Evolutionary conservation across 1,284 basidiomycete species (phyloP).

Genomic region (Cystobasidium pallidum): DNA sequence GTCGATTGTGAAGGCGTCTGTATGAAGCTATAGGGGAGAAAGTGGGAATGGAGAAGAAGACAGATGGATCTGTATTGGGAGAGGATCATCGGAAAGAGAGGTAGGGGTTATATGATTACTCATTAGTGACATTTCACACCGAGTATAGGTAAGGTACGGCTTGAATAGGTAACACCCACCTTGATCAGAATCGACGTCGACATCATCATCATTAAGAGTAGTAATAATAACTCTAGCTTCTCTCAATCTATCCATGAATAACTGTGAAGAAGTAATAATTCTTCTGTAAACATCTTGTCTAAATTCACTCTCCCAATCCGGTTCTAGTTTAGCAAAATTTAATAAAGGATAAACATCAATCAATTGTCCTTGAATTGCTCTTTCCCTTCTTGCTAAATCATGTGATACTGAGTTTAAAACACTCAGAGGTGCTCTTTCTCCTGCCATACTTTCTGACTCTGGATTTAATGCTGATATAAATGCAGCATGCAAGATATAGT

Average conservation of each 20-base stretch:
- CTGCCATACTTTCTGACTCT: constrained; percentile 37
- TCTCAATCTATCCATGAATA: constrained; percentile 16
- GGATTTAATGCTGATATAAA: constrained; percentile 50
- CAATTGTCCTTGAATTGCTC: constrained; percentile 55
- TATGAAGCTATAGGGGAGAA: constrained; percentile 52
- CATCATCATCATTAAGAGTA: constrained; percentile 48
- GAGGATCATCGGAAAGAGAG: too few relatives aligned
- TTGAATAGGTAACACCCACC: constrained; percentile 1
- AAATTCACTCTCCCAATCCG: constrained; percentile 45
- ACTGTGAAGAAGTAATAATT: neutral
- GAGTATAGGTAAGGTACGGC: neutral
- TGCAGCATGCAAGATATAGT: constrained; percentile 54
- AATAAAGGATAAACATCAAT: constrained; percentile 56
- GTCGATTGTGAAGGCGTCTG: constrained; percentile 50
- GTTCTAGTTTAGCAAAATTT: constrained; percentile 54
- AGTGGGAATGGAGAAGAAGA: constrained; percentile 16
- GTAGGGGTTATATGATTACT: too few relatives aligned
- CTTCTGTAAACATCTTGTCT: constrained; percentile 21
- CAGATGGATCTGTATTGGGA: constrained; percentile 25
- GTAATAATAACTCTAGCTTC: constrained; percentile 49
- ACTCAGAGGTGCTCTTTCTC: constrained; percentile 49
- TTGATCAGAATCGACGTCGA: constrained; percentile 50
- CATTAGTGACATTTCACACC: too few relatives aligned
- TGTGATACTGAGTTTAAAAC: constrained; percentile 53
- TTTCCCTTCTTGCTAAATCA: constrained; percentile 55